Evolutionary conservation across 768 basidiomycete genomes (phyloP), one percentile per base, ranked within the genome.

Genomic region (Austroboletus festivus): DNA sequence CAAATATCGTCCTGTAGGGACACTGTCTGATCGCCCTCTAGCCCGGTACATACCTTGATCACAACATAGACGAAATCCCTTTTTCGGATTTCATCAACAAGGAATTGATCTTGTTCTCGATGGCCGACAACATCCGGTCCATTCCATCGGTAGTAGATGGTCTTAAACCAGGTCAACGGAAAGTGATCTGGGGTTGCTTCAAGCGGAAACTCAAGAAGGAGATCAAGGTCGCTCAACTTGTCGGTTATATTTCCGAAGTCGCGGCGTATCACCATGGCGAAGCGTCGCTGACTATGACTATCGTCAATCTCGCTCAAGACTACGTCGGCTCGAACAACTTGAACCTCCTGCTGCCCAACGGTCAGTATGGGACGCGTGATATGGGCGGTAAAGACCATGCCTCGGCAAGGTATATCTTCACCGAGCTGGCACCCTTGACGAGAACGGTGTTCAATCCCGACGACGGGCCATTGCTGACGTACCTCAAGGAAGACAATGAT

Each of bases 181-280:
- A 99, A 66, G 91, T 99, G 38, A 80, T 98, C 26, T 98, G 93
- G 83, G 92, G 77, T 57, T 93, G 89, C 68, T 98, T 97, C 78
- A 96, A 90, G 71, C 83, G 90, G 47, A 97, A 97, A 54, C 70
- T 96, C 56, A 92, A 87, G 73, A 82, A 79, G 55, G 90, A 95
- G 67, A 82, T 96, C 73, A 98, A 95, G 78, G 93, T 97, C 46
- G 89, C 86, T 0, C 96, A 98, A 78, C 81, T 99, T 18, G 86
- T 90, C 44, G 96, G 96, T 70, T 97, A 95, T 65, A 87, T 98
- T 48, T 82, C 84, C 3, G 95, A 97, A 65, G 85, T 94, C 50
- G 86, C 94, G 1, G 89, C 87, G 5, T 98, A 99, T 71, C 96
- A 99, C 61, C 96, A 99, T 67, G 96, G 96, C 40, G 96, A 99